Percentiles rank a stretch among this genome's conserved stretches.
phyloP scores from a whole-genome alignment of 805 yeast genomes.

The Millerago galiae region DNA sequence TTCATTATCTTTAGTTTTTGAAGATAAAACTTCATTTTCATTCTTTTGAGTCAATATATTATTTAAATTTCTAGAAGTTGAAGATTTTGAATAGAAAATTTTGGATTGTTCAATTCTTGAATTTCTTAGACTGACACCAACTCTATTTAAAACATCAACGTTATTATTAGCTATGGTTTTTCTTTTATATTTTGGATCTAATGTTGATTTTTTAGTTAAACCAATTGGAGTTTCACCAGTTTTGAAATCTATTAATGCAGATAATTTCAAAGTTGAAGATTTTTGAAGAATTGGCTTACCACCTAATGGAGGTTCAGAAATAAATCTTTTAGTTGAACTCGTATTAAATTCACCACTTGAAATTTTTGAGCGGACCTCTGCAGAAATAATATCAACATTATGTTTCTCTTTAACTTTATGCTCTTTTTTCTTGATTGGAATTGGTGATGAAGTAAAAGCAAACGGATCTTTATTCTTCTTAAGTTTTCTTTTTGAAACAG shows the following conservation, averaged over 20 bases:
- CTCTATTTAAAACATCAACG: conserved; percentile 17
- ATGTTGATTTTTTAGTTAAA: conserved; percentile 8
- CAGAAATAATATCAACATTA: neutral
- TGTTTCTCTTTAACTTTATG: neutral
- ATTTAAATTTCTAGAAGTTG: conserved; percentile 21
- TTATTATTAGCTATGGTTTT: conserved; percentile 14
- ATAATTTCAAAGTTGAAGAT: conserved; percentile 8
- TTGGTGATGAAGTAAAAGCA: conserved; percentile 3
- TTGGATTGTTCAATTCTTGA: conserved; percentile 15
- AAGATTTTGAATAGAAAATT: conserved; percentile 23
- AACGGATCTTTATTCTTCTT: neutral
- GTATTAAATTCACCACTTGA: conserved; percentile 5
- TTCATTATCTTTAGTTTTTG: no score
- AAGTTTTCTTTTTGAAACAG: conserved; percentile 2
- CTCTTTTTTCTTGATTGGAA: conserved; percentile 3
- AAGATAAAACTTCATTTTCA: neutral
- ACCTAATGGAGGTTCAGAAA: conserved; percentile 14
- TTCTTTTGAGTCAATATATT: neutral
- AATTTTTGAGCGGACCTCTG: neutral
- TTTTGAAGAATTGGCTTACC: neutral
- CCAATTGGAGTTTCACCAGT: conserved; percentile 1
- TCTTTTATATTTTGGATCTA: conserved; percentile 21
- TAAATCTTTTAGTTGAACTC: conserved; percentile 8
- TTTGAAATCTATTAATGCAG: conserved; percentile 6
- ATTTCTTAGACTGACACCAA: conserved; percentile 19